These are phyloP conservation scores for Wilcoxina mikolae DNA, from an alignment of 495 filamentous ascomycete species.

Conservation along the genomic window DNA sequence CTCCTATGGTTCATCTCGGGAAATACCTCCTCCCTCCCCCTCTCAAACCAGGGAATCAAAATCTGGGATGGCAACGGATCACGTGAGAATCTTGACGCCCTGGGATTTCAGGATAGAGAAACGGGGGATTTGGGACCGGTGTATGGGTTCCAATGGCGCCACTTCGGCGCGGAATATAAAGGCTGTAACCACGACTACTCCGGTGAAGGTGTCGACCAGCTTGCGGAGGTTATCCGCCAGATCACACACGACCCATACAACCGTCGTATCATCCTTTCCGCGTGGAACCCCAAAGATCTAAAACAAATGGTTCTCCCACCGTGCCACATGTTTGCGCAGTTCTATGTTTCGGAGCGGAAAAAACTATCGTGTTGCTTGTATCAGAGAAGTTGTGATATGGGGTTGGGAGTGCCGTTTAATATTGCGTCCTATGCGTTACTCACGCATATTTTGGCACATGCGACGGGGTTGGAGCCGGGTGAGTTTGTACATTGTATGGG, in stretches of 20 bases:
- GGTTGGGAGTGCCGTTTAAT: conserved; percentile 92
- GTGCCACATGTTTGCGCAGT: conserved; percentile 98
- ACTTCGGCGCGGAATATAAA: conserved; percentile 82
- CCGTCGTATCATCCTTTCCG: conserved; percentile 70
- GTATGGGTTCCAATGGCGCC: conserved; percentile 98
- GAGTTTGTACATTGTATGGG: conserved; percentile 87
- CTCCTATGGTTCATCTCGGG: conserved; percentile 93
- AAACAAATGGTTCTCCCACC: conserved; percentile 85
- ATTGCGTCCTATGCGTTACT: conserved; percentile 86
- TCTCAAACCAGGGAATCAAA: conserved; percentile 65
- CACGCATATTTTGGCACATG: conserved; percentile 85
- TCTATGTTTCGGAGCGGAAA: conserved; percentile 68
- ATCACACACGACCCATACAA: conserved; percentile 71
- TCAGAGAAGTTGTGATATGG: conserved; percentile 94
- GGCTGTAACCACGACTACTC: conserved; percentile 70
- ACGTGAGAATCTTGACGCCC: conserved; percentile 69
- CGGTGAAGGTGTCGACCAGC: conserved; percentile 80
- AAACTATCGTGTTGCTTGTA: conserved; percentile 73
- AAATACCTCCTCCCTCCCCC: conserved; percentile 57
- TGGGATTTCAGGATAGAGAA: conserved; percentile 63
- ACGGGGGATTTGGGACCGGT: conserved; percentile 88
- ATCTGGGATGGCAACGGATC: conserved; percentile 98
- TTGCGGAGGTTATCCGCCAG: conserved; percentile 72
- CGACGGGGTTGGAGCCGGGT: conserved; percentile 65
- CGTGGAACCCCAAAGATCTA: conserved; percentile 86